A percentile compares a stretch with the other conserved stretches of the same genome.
These are phyloP conservation scores for Plenodomus lindquistii DNA, from an alignment of 2,329 filamentous ascomycete species.

Conservation along the genomic window DNA sequence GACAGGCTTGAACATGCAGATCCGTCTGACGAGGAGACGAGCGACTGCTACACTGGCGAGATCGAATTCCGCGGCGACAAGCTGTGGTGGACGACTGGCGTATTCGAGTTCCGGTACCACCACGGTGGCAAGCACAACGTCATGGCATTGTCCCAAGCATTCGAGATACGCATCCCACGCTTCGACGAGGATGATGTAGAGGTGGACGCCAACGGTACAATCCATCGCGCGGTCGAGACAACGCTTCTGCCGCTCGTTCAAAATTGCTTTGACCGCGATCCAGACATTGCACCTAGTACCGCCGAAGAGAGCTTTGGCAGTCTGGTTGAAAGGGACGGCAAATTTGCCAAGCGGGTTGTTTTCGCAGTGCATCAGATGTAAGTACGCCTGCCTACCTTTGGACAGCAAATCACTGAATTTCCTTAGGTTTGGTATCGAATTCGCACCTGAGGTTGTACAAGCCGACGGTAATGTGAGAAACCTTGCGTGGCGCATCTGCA, in stretches of 20 bases:
- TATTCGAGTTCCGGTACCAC: constrained; percentile 97
- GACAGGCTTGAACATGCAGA: constrained; percentile 62
- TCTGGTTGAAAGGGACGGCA: constrained; percentile 82
- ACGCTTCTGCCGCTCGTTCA: constrained; percentile 80
- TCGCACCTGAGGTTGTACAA: constrained; percentile 87
- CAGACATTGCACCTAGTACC: constrained; percentile 82
- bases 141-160: constrained; percentile 91
- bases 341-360: constrained; percentile 86
- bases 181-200: constrained; percentile 76
- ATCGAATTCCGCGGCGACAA: constrained; percentile 90
- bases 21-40: constrained; percentile 52
- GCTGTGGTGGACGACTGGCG: constrained; percentile 94
- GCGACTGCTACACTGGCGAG: constrained; percentile 73
- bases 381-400: no score
- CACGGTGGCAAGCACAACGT: constrained; percentile 91
- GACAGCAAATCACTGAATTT: constrained; percentile 3
- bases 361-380: constrained; percentile 94
- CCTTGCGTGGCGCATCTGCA: constrained; percentile 91
- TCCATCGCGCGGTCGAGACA: constrained; percentile 72
- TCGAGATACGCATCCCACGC: constrained; percentile 81
- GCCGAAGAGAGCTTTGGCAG: constrained; percentile 82
- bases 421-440: constrained; percentile 81
- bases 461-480: constrained; percentile 90
- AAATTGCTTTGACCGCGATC: constrained; percentile 91
- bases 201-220: constrained; percentile 61